Conservation (phyloP, 2,329 filamentous ascomycete species). For the Aspergillus ochraceus region DNA sequence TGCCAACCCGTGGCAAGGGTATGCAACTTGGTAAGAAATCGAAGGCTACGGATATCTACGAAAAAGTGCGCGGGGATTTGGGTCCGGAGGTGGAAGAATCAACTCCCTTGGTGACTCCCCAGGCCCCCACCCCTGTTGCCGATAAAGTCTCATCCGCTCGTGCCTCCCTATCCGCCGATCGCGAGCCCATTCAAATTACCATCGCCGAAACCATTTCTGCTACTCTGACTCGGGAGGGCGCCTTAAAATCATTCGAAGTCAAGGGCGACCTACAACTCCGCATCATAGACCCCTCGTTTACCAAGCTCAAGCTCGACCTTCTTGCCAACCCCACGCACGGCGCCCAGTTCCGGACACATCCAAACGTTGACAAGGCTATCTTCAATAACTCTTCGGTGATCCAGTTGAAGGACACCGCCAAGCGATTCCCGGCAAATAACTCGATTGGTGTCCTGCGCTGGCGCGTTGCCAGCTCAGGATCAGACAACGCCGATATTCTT, state of each 20-base stretch:
- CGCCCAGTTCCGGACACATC: constrained; percentile 91
- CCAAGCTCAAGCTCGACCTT: constrained; percentile 86
- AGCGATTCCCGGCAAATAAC: constrained; percentile 93
- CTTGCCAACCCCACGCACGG: constrained; percentile 74
- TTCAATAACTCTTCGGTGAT: constrained; percentile 83
- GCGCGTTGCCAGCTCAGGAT: constrained; percentile 75
- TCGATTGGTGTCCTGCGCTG: constrained; percentile 90
- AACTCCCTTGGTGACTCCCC: constrained; percentile 66
- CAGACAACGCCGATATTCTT: constrained; percentile 75
- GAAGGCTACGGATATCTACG: constrained; percentile 96
- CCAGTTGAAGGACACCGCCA: constrained; percentile 82
- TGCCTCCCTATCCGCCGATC: constrained; percentile 68
- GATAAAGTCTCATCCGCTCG: constrained; percentile 54
- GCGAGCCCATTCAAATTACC: constrained; percentile 83
- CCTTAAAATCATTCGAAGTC: constrained; percentile 80
- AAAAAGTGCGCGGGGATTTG: constrained; percentile 88
- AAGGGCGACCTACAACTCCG: constrained; percentile 90
- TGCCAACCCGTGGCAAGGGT: constrained; percentile 81
- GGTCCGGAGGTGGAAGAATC: constrained; percentile 79
- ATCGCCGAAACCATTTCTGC: constrained; percentile 89
- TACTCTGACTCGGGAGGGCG: constrained; percentile 82
- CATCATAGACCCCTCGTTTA: constrained; percentile 83
- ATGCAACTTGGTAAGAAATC: constrained; percentile 99
- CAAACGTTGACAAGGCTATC: constrained; percentile 86
- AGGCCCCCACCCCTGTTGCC: constrained; percentile 55